Evolutionary conservation across 164 flowering plant species (phyloP), one percentile per base, ranked within the genome.

Genomic region (Stephania yunnanensis): DNA sequence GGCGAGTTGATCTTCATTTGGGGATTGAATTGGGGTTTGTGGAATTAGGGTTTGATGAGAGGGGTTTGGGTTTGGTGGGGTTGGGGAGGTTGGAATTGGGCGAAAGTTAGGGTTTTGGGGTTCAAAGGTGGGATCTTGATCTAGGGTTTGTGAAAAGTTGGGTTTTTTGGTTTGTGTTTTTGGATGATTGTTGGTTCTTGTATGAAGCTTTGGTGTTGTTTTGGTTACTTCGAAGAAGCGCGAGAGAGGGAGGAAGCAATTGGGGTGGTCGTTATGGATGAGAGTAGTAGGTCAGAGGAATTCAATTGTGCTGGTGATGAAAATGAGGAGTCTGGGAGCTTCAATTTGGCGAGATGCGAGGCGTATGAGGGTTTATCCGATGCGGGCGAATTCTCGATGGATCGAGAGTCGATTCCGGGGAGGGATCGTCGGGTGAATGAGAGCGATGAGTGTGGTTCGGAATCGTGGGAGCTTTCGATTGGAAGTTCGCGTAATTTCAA

Each of bases 161-260:
- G 17, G 42, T n/a, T 25, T 72, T 36, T 72, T 65, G 31, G 64
- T 30, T 30, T 25, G 71, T 36, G 6, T 22, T 52, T 61, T 61
- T n/a, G 78, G 12, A n/a, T 42, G 8, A 2, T 46, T 30, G 50
- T 70, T 30, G 72, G 68, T 77, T 36, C 2, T 36, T 88, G 92
- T 76, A 89, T 89, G 90, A 86, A 77, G 84, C 77, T 83, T 85
- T 87, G 89, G 84, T 89, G 87, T 73, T 85, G 82, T 75, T 73
- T 78, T 55, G 86, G 92, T 80, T 80, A 81, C 70, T 76, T 36
- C 73, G 79, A 64, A 66, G 76, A 79, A 64, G 82, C 79, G 71
- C 82, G 75, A 67, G 82, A 76, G 20, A 74, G 9, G 7, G 66
- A 75, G 22, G 80, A 65, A 15, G 73, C 50, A 68, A 53, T 31